Percentiles rank a stretch among this genome's conserved stretches.
Conservation (phyloP, 2,329 filamentous ascomycete species). For the Aspergillus floridensis region DNA sequence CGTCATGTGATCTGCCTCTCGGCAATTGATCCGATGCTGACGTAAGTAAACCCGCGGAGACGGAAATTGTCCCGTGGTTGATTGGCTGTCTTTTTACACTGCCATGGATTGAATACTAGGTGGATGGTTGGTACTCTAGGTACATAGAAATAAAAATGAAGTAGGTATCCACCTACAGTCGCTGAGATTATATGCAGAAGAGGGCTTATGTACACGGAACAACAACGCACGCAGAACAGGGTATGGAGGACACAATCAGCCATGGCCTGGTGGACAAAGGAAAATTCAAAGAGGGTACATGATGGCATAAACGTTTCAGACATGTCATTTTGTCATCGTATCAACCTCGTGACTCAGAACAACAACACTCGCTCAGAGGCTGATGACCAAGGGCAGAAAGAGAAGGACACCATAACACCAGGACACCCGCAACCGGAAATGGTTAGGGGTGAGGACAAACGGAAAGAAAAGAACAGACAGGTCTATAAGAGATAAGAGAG, state of each 20-base stretch:
- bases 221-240: constrained; percentile 19
- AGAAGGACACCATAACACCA: constrained; percentile 19
- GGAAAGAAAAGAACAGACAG: constrained; percentile 12
- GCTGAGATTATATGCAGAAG: constrained; percentile 27
- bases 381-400: constrained; percentile 16
- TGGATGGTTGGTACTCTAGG: not conserved
- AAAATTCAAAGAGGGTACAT: constrained; percentile 27
- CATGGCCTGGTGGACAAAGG: constrained; percentile 13
- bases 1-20: constrained; percentile 25
- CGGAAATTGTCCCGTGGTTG: not conserved
- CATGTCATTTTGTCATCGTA: constrained; percentile 35
- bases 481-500: constrained; percentile 13
- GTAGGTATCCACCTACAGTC: constrained; percentile 11
- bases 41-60: not conserved
- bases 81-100: not conserved
- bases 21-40: constrained; percentile 7
- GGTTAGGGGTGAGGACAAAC: not conserved
- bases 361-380: constrained; percentile 26
- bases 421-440: constrained; percentile 14
- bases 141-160: not conserved
- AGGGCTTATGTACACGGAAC: constrained; percentile 34
- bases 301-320: constrained; percentile 27
- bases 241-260: constrained; percentile 20
- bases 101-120: not conserved
- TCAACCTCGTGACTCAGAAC: constrained; percentile 23